phyloP scores from a whole-genome alignment of 345 rosid species.

The Eucalyptus virginea region DNA sequence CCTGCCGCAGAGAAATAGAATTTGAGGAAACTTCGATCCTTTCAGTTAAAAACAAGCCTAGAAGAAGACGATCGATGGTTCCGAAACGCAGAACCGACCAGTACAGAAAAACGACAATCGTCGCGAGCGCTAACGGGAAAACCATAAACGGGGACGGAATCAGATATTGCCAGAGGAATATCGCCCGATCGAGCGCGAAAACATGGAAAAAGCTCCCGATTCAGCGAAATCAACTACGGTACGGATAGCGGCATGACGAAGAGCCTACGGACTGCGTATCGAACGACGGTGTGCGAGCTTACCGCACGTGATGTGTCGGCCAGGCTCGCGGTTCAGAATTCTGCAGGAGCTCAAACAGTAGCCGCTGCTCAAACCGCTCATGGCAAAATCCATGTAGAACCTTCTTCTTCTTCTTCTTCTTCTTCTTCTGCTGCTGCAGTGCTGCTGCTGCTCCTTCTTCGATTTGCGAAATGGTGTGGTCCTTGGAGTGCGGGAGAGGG shows the following conservation, averaged over 20 bases:
- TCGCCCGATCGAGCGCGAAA: background rate
- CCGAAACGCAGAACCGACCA: background rate
- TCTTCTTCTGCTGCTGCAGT: background rate
- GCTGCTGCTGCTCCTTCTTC: background rate
- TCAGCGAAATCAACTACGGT: background rate
- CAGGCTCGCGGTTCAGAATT: background rate
- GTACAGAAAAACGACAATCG: background rate
- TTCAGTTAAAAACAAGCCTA: background rate
- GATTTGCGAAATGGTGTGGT: background rate
- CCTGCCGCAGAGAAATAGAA: background rate
- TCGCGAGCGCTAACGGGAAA: background rate
- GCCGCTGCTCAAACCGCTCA: background rate
- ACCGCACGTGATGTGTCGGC: background rate
- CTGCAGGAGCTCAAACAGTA: background rate
- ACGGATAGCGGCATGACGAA: background rate
- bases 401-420: background rate
- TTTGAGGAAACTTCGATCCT: background rate
- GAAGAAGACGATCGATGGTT: background rate
- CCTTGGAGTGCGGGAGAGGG: background rate
- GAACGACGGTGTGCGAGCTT: background rate
- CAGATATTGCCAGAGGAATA: background rate
- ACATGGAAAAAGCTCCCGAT: background rate
- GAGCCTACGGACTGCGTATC: background rate
- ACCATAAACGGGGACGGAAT: background rate
- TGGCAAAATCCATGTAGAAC: background rate